Evolutionary conservation across 2,329 filamentous ascomycete genomes (phyloP), one percentile per base, ranked within the genome.

Genomic region (Saccharata proteae): DNA sequence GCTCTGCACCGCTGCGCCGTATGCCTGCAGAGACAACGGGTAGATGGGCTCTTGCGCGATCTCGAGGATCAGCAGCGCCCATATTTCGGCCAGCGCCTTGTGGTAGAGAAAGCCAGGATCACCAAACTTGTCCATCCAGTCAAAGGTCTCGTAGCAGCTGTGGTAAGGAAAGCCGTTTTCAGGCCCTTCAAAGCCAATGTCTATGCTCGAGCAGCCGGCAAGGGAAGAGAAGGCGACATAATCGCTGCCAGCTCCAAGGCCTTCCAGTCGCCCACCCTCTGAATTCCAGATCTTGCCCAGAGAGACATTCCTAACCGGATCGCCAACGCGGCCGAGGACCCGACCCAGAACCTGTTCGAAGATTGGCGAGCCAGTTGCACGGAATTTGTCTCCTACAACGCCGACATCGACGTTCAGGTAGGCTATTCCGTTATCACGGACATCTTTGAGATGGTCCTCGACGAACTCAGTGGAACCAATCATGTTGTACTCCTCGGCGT

Each of bases 391-490:
- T 5, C 90, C 90, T 2, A 71, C 71, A 4, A 96, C 77, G 19
- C 79, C 88, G 2, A 77, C 73, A 51, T 88, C 88, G 23, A 98
- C 76, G 48, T 98, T 98, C 41, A 98, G 66, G 48, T 98, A 98
- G 7, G 81, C 86, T 40, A 83, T 74, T 0, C 73, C 88, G 44
- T 90, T 70, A 12, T 69, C 62, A 24, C 82, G 77, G 5, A 98
- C 65, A 3, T 61, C 54, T 0, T 86, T 75, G 16, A 84, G 64
- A 43, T 88, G 77, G 27, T 80, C 78, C 58, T 98, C 90, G 26
- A 98, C 90, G 47, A 80, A 88, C 54, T 98, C 90, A 2, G 90
- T 96, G 8, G 84, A 93, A 6, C 90, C 90, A 36, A 93, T 81
- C 26, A 90, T 62, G 55, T 94, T 94, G 61, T 93, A 96, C 55